These are phyloP conservation scores for Podila minutissima DNA, from an alignment of 192 early-diverging fungal genomes.

Conservation along the genomic window DNA sequence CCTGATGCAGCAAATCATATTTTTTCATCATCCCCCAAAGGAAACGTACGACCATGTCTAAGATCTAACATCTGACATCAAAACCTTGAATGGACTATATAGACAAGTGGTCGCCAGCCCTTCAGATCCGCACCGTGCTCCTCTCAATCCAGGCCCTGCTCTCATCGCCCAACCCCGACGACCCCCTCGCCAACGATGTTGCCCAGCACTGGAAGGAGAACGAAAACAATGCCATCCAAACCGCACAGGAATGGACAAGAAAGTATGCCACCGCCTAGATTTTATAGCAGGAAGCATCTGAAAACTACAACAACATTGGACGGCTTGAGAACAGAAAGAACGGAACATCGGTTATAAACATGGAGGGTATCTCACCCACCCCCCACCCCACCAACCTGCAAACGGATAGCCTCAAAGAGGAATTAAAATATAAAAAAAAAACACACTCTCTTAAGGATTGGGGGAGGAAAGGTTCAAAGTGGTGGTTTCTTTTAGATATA, in stretches of 20 bases:
- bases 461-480: too few species aligned
- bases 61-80: background rate
- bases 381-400: too few species aligned
- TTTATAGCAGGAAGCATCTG: background rate
- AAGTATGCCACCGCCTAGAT: conserved; percentile 50
- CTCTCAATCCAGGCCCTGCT: conserved; percentile 97
- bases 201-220: conserved; percentile 99
- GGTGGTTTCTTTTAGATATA: too few species aligned
- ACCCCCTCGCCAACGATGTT: conserved; percentile 98
- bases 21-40: background rate
- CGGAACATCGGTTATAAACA: too few species aligned
- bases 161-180: conserved; percentile 98
- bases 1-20: background rate
- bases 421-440: background rate
- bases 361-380: too few species aligned
- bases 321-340: background rate
- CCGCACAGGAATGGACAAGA: conserved; percentile 56
- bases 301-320: background rate
- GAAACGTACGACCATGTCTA: background rate
- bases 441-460: background rate
- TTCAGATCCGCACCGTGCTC: conserved; percentile 98
- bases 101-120: conserved; percentile 99
- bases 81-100: background rate
- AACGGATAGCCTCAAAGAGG: background rate
- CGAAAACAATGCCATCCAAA: conserved; percentile 86